Evolutionary conservation across 169 alveolate species (phyloP).

Genomic region (Perkinsus chesapeaki): DNA sequence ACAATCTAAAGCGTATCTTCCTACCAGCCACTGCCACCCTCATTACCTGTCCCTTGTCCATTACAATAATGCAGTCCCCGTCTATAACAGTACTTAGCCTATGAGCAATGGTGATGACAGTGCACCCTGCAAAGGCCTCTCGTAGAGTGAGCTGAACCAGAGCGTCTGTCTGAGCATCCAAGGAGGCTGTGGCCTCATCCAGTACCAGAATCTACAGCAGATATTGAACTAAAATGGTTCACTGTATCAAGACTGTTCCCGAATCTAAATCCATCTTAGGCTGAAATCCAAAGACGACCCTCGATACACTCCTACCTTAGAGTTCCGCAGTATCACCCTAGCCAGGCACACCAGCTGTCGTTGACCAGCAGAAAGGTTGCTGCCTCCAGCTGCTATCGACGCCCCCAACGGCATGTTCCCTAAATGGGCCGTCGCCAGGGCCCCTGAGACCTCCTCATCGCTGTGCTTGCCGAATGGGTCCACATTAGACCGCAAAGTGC

Average conservation of each 20-base stretch:
- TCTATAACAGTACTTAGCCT: slow-evolving; percentile 76
- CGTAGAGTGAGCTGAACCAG: slow-evolving; percentile 55
- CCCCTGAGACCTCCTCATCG: slow-evolving; percentile 55
- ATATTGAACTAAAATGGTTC: too few relatives aligned
- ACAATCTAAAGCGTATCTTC: not conserved
- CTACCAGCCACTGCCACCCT: not conserved
- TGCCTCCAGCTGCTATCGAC: slow-evolving; percentile 21
- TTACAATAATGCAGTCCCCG: slow-evolving; percentile 63
- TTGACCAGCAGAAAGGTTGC: slow-evolving; percentile 54
- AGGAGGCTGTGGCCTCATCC: slow-evolving; percentile 81
- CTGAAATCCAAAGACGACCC: not conserved
- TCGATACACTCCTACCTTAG: not conserved
- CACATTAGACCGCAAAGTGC: slow-evolving; percentile 74
- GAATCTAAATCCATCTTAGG: too few relatives aligned
- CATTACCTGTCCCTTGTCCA: slow-evolving; percentile 57
- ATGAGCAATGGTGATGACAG: slow-evolving; percentile 83
- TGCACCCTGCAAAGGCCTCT: slow-evolving; percentile 53
- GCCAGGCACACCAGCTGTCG: slow-evolving; percentile 67
- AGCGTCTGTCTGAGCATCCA: slow-evolving; percentile 70
- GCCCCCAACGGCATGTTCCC: slow-evolving; percentile 44
- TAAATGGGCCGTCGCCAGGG: slow-evolving; percentile 26
- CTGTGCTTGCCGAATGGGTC: slow-evolving; percentile 72
- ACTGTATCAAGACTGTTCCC: too few relatives aligned
- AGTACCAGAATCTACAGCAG: slow-evolving; percentile 46
- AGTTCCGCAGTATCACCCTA: slow-evolving; percentile 53